phyloP scores from a whole-genome alignment of 768 basidiomycete genomes.

The Steccherinum ochraceum region DNA sequence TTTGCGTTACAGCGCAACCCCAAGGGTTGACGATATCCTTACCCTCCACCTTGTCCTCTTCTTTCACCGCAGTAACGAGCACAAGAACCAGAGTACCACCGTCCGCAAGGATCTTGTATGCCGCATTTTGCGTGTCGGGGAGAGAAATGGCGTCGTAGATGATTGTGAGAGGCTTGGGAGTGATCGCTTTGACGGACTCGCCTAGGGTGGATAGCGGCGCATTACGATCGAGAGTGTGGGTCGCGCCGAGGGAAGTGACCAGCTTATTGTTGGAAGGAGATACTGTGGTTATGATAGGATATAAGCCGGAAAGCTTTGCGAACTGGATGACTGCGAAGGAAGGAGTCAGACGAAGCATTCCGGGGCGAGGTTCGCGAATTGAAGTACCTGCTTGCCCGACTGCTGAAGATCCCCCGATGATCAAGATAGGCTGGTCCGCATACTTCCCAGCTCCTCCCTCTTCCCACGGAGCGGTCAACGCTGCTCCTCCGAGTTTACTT shows the following conservation, averaged over 20 bases:
- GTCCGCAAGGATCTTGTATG: conserved; percentile 17
- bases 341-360: not conserved
- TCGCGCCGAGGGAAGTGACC: conserved; percentile 10
- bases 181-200: not conserved
- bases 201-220: conserved; percentile 5
- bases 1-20: conserved; percentile 7
- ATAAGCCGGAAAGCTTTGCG: conserved; percentile 11
- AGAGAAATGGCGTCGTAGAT: conserved; percentile 20
- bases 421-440: conserved; percentile 20
- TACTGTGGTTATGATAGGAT: conserved; percentile 12
- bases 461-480: conserved; percentile 21
- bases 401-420: conserved; percentile 19
- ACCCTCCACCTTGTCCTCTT: conserved; percentile 17
- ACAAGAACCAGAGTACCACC: conserved; percentile 16
- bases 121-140: conserved; percentile 19
- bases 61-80: conserved; percentile 7
- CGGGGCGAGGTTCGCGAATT: not conserved
- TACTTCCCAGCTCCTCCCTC: conserved; percentile 22
- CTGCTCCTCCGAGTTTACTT: conserved; percentile 11
- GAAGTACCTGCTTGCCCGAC: conserved; percentile 21
- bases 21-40: conserved; percentile 42
- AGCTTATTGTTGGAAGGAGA: conserved; percentile 6
- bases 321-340: conserved; percentile 12
- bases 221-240: conserved; percentile 11
- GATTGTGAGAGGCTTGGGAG: conserved; percentile 13